These are phyloP conservation scores for Zygosaccharomyces pseudorouxii DNA, from an alignment of 805 yeast genomes.

Conservation along the genomic window DNA sequence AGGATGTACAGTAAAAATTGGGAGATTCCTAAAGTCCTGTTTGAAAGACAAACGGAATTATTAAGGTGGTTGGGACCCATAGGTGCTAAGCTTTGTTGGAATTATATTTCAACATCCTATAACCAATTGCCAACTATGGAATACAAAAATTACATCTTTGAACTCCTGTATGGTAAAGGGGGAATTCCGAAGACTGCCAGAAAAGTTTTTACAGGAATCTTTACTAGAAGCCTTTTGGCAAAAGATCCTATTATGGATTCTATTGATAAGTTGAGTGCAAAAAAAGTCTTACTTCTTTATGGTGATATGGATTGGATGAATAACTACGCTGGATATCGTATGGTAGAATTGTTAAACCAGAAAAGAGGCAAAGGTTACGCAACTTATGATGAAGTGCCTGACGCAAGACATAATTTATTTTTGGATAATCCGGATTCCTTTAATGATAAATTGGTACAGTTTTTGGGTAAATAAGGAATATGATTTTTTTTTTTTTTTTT, in stretches of 20 bases:
- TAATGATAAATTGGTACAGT: conserved; percentile 41
- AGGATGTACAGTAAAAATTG: conserved; percentile 30
- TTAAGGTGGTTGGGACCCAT: conserved; percentile 44
- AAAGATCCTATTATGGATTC: conserved; percentile 64
- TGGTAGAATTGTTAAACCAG: conserved; percentile 16
- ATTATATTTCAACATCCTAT: conserved; percentile 32
- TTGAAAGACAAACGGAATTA: conserved; percentile 42
- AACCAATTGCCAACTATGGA: conserved; percentile 25
- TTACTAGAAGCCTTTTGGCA: conserved; percentile 42
- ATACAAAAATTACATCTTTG: conserved; percentile 27
- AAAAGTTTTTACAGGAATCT: conserved; percentile 29
- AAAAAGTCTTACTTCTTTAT: conserved; percentile 44
- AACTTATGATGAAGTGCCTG: conserved; percentile 27
- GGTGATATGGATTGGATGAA: conserved; percentile 78
- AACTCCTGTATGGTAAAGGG: conserved; percentile 21
- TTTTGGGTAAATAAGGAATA: conserved; percentile 18
- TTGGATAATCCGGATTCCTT: conserved; percentile 59
- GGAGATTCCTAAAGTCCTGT: conserved; percentile 31
- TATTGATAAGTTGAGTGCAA: conserved; percentile 35
- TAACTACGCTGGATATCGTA: conserved; percentile 44
- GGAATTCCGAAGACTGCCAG: conserved; percentile 23
- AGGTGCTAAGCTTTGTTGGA: conserved; percentile 38
- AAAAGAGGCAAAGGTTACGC: conserved; percentile 12
- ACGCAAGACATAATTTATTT: conserved; percentile 75
- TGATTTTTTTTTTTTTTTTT: not conserved